These are phyloP conservation scores for Annulohypoxylon truncatum DNA, from an alignment of 2,329 filamentous ascomycete species.

Conservation along the genomic window DNA sequence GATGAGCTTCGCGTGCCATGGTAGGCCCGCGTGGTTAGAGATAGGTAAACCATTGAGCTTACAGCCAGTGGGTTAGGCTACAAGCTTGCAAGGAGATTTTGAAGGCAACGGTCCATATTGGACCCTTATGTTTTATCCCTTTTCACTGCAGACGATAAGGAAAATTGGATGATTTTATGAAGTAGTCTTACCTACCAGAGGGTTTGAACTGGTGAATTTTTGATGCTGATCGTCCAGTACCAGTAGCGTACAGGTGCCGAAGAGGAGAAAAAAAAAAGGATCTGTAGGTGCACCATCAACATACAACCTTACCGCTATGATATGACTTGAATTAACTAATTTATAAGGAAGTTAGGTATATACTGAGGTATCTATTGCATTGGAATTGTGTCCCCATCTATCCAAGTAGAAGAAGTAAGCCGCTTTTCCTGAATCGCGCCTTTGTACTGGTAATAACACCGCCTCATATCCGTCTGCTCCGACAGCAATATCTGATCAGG, in stretches of 20 bases:
- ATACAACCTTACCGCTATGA: background rate
- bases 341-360: background rate
- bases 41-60: background rate
- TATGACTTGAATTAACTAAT: conserved; percentile 17
- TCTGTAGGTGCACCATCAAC: too few relatives aligned
- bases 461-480: conserved; percentile 34
- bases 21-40: background rate
- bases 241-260: background rate
- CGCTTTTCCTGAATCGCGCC: conserved; percentile 35
- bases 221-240: background rate
- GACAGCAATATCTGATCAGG: conserved; percentile 15
- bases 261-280: too few relatives aligned
- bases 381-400: conserved; percentile 33
- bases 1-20: background rate
- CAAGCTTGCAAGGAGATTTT: background rate
- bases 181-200: background rate
- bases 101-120: background rate
- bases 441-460: conserved; percentile 38
- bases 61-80: background rate
- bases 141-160: background rate
- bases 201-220: background rate
- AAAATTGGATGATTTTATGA: background rate
- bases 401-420: conserved; percentile 27
- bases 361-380: conserved; percentile 14
- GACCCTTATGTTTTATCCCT: background rate